phyloP scores from a whole-genome alignment of 129 eudicot species.

The Heracleum sosnowskyi region DNA sequence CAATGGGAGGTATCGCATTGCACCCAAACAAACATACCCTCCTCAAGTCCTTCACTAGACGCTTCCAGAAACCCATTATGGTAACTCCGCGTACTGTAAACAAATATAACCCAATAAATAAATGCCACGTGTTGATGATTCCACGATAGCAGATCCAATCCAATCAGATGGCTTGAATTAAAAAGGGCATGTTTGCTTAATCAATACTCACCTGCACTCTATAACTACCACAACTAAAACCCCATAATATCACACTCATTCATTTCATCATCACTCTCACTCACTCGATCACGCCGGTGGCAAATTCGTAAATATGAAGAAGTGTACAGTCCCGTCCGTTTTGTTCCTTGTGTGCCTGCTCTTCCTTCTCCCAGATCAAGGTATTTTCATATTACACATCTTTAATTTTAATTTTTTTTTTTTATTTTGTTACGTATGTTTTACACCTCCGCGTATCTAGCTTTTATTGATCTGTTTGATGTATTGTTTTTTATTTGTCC shows the following conservation, averaged over 20 bases:
- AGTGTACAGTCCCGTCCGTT: constrained; percentile 73
- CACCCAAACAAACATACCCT: too few relatives aligned
- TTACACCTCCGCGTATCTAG: not conserved
- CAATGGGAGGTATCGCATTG: too few relatives aligned
- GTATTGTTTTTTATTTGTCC: not conserved
- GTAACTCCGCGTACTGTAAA: constrained; percentile 44
- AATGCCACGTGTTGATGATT: constrained; percentile 38
- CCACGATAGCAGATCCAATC: constrained; percentile 41
- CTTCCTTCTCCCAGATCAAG: constrained; percentile 78
- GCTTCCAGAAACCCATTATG: constrained; percentile 27
- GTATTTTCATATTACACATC: not conserved
- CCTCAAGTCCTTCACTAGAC: not conserved
- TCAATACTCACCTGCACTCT: not conserved
- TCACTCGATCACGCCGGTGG: not conserved
- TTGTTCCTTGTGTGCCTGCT: constrained; percentile 67
- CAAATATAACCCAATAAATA: constrained; percentile 27
- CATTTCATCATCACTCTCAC: not conserved
- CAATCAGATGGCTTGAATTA: constrained; percentile 22
- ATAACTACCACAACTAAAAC: not conserved
- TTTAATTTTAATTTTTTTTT: not conserved
- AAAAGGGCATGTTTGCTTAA: not conserved
- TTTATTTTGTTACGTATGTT: not conserved
- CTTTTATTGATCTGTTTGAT: not conserved
- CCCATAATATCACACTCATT: not conserved
- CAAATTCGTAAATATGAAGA: constrained; percentile 44